A percentile compares a stretch with the other conserved stretches of the same genome.
Conservation (phyloP, 176 grass and related monocot species). For the Oryza brachyantha region DNA sequence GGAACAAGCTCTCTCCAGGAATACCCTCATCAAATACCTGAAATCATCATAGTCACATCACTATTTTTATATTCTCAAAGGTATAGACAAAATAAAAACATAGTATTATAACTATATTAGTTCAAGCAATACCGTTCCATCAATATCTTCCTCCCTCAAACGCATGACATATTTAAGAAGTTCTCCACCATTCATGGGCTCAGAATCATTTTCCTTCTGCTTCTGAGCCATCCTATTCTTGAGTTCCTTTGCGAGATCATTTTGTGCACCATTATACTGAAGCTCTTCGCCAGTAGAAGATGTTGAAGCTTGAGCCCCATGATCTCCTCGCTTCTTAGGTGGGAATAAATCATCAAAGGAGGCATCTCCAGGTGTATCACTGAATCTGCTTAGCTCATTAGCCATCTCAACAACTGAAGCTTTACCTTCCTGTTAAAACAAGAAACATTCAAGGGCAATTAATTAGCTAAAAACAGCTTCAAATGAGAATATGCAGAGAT, state of each 20-base stretch:
- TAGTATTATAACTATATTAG: not conserved
- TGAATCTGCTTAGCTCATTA: conserved; percentile 74
- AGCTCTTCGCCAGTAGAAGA: conserved; percentile 47
- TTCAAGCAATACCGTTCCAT: conserved; percentile 55
- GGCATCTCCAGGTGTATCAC: conserved; percentile 85
- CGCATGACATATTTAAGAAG: conserved; percentile 63
- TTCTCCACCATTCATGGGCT: conserved; percentile 60
- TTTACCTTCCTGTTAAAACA: conserved; percentile 45
- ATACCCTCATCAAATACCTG: conserved; percentile 74
- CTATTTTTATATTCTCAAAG: not conserved
- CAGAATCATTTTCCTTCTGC: conserved; percentile 60
- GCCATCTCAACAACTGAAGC: conserved; percentile 41
- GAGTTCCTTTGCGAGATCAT: conserved; percentile 65
- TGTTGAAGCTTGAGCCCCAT: conserved; percentile 74
- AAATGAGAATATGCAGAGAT: not conserved
- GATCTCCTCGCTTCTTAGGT: conserved; percentile 53
- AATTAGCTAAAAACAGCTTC: conserved; percentile 13
- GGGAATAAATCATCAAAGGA: conserved; percentile 93
- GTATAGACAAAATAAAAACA: conserved; percentile 16
- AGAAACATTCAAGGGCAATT: conserved; percentile 5
- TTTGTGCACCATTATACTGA: conserved; percentile 42
- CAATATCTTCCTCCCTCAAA: conserved; percentile 65
- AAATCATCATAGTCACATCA: conserved; percentile 17
- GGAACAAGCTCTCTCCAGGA: conserved; percentile 64
- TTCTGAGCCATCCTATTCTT: conserved; percentile 71